Percentiles rank a stretch among this genome's conserved stretches.
Evolutionary conservation across 495 filamentous ascomycete species (phyloP).

Genomic region (Aspergillus baeticus): DNA sequence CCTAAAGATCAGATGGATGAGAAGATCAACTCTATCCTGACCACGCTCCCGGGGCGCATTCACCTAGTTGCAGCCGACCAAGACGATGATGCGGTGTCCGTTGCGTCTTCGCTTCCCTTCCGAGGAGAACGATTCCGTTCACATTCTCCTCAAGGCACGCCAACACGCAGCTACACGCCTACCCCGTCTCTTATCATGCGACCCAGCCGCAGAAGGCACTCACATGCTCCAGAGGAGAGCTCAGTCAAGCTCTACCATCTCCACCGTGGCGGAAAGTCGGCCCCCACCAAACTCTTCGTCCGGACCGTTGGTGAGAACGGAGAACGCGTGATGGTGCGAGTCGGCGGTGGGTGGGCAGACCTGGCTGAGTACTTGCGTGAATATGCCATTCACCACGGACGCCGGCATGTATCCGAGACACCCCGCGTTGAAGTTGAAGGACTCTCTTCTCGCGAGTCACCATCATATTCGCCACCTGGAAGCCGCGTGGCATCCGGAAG

Average conservation of each 20-base stretch:
- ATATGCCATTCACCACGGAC: slow-evolving; percentile 85
- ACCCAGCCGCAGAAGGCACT: slow-evolving; percentile 44
- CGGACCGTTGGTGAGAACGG: slow-evolving; percentile 84
- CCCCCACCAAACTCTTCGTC: slow-evolving; percentile 90
- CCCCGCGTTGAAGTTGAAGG: slow-evolving; percentile 46
- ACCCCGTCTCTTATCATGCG: slow-evolving; percentile 70
- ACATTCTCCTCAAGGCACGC: slow-evolving; percentile 34
- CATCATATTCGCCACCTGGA: slow-evolving; percentile 30
- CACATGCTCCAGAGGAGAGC: slow-evolving; percentile 41
- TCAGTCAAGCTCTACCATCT: slow-evolving; percentile 93
- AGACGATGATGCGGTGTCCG: slow-evolving; percentile 34
- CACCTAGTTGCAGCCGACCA: slow-evolving; percentile 57
- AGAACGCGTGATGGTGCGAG: slow-evolving; percentile 96
- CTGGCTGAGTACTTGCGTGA: slow-evolving; percentile 91
- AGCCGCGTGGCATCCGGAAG: slow-evolving; percentile 23
- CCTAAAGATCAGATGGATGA: slow-evolving; percentile 72
- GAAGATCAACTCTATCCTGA: slow-evolving; percentile 81
- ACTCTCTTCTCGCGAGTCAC: slow-evolving; percentile 33
- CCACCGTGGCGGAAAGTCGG: slow-evolving; percentile 74
- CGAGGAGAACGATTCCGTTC: slow-evolving; percentile 34
- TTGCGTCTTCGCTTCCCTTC: slow-evolving; percentile 38
- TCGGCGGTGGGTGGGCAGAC: slow-evolving; percentile 96
- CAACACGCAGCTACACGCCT: slow-evolving; percentile 47
- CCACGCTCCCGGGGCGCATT: slow-evolving; percentile 76
- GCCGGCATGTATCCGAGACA: slow-evolving; percentile 41